A percentile compares a stretch with the other conserved stretches of the same genome.
phyloP scores from a whole-genome alignment of 176 grass and related monocot species.

The Aegilops sharonensis region DNA sequence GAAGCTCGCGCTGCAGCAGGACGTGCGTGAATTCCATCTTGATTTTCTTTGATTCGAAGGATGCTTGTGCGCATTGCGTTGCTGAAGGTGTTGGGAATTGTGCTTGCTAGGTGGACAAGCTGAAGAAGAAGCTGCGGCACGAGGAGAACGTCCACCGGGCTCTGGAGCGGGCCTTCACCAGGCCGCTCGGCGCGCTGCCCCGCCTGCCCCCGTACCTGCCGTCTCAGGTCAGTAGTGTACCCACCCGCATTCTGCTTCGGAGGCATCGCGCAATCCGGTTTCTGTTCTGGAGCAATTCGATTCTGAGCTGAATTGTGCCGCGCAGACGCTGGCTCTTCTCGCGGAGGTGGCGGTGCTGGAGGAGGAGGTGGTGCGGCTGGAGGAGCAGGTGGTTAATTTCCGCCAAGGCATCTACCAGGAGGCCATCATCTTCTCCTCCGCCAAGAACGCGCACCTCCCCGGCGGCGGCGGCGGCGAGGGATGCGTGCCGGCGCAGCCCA shows the following conservation, averaged over 20 bases:
- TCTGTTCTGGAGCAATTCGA: not conserved
- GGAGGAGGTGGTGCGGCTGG: constrained; percentile 88
- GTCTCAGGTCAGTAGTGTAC: constrained; percentile 52
- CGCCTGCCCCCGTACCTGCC: constrained; percentile 93
- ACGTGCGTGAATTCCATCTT: constrained; percentile 49
- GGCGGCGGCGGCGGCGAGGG: not conserved
- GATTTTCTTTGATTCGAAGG: not conserved
- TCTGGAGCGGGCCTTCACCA: constrained; percentile 88
- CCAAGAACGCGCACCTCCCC: constrained; percentile 36
- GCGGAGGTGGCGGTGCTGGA: constrained; percentile 97
- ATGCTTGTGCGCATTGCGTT: not conserved
- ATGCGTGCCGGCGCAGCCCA: constrained; percentile 26
- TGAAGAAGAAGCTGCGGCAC: constrained; percentile 90
- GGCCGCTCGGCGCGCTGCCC: constrained; percentile 92
- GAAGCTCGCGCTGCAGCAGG: constrained; percentile 92
- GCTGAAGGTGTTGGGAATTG: constrained; percentile 28
- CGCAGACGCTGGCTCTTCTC: constrained; percentile 80
- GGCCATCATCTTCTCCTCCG: constrained; percentile 70
- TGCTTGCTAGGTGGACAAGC: constrained; percentile 83
- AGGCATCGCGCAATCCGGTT: not conserved
- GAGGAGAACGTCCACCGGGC: constrained; percentile 99
- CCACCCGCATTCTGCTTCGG: not conserved
- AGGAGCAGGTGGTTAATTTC: constrained; percentile 98
- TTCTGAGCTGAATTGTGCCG: not conserved
- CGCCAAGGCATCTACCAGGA: constrained; percentile 95